Base-by-base conservation (phyloP, 1,139 yeast genomes). In the Candida pseudocylindracea region DNA sequence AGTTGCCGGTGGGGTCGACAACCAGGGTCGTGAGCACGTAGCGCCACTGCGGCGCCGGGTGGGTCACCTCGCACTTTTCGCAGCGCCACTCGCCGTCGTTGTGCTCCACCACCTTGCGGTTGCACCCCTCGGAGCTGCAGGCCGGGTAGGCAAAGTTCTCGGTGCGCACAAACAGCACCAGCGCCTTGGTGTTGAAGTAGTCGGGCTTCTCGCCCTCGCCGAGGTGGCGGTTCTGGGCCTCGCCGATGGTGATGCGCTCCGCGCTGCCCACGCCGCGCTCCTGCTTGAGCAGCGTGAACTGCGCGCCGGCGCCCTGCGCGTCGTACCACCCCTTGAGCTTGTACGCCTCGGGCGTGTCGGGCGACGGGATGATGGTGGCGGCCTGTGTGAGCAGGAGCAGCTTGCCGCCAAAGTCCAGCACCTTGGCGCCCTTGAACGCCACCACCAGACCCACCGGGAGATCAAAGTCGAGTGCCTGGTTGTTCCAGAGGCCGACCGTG, bases 301-400 rank as follows among this genome's bases (percentile, higher is more conserved):
- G 55, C 39, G 68, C 72, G 37, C 59, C 55, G 30, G 61, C 60
- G 33, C 94, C 95, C 42, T 68, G 71, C 33, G 73, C 67, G 45
- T 81, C 93, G 46, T 72, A 91, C 99, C 99, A 91, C 5, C 98
- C 96, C 51, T 81, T 80, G 42, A 91, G 63, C 35, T 68, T 64
- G 49, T 71, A 81, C 7, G 95, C 88, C 50, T 83, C 94, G 12
- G 80, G 74, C 13, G 79, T 67, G 46, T 85, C 95, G 2, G 98
- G 98, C 42, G 80, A 79, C 10, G 78, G 63, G 31, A 71, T 51
- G 41, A 88, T 55, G 2, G 80, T 63, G 26, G 94, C 85, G 10
- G 81, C 64, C 39, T 74, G 81, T 13, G 88, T 70, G 50, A 83
- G 65, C 2, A 93, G 75, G 41, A 91, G 60, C 12, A 81, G 67